Conservation (phyloP, 768 basidiomycete species). For the Holtermanniella nyarrowii region DNA sequence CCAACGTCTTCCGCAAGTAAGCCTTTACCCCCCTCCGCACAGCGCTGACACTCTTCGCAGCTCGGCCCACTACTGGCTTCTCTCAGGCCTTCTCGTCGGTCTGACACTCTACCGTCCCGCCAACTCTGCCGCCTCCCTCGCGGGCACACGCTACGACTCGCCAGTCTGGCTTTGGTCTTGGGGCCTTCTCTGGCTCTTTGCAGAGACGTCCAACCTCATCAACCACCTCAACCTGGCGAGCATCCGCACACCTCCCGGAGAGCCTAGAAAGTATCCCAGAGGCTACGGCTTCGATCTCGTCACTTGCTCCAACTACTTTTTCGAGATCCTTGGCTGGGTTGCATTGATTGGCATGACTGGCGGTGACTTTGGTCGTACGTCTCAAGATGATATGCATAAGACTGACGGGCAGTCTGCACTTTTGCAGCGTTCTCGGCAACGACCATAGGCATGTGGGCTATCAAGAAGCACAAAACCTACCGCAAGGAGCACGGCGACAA, state of each 20-base stretch:
- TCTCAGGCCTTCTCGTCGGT: slow-evolving; percentile 69
- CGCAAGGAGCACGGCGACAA: slow-evolving; percentile 86
- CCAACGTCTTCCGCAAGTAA: slow-evolving; percentile 83
- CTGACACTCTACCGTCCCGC: slow-evolving; percentile 70
- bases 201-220: slow-evolving; percentile 71
- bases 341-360: slow-evolving; percentile 65
- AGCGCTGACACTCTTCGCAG: slow-evolving; percentile 44
- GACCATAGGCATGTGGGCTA: slow-evolving; percentile 78
- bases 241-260: slow-evolving; percentile 65
- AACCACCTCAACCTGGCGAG: slow-evolving; percentile 73
- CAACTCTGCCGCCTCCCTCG: slow-evolving; percentile 58
- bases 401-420: slow-evolving; percentile 37
- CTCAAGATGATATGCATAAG: neutral
- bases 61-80: slow-evolving; percentile 77
- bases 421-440: slow-evolving; percentile 55
- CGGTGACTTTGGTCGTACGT: slow-evolving; percentile 43
- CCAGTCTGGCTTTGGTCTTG: slow-evolving; percentile 59
- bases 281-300: slow-evolving; percentile 86
- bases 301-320: slow-evolving; percentile 89
- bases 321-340: slow-evolving; percentile 70
- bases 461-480: slow-evolving; percentile 80
- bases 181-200: slow-evolving; percentile 57
- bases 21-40: slow-evolving; percentile 11
- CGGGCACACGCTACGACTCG: slow-evolving; percentile 56
- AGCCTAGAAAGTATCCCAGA: slow-evolving; percentile 71